Percentiles rank a stretch among this genome's conserved stretches.
phyloP scores from a whole-genome alignment of 331 rosid genomes.

The Prunus yedoensis region DNA sequence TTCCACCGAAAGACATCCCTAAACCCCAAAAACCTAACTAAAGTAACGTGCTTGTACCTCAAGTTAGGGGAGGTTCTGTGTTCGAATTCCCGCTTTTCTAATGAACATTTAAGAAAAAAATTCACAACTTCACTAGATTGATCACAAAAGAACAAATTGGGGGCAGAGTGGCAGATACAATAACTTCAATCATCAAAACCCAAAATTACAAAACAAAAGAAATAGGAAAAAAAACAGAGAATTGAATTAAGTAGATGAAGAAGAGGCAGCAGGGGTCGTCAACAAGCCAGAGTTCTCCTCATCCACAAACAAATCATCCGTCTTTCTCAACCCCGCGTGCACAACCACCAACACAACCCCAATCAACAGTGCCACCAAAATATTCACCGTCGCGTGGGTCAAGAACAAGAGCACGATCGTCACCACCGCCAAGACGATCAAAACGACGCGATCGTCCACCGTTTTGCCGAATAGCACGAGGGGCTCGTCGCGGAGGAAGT shows the following conservation, averaged over 20 bases:
- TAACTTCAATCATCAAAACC: not conserved
- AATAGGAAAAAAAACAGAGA: not conserved
- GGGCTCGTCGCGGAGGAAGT: conserved; percentile 83
- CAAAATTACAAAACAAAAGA: not conserved
- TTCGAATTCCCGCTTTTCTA: too few species aligned
- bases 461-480: conserved; percentile 38
- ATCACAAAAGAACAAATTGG: not conserved
- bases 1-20: too few species aligned
- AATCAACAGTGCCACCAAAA: conserved; percentile 45
- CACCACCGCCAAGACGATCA: conserved; percentile 42
- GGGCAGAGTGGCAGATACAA: not conserved
- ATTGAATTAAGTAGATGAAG: not conserved
- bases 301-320: conserved; percentile 50
- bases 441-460: conserved; percentile 65
- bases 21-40: too few species aligned
- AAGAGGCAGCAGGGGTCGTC: conserved; percentile 26
- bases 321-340: conserved; percentile 58
- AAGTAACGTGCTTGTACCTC: too few species aligned
- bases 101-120: not conserved
- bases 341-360: conserved; percentile 34
- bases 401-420: conserved; percentile 56
- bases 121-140: not conserved
- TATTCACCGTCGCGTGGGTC: conserved; percentile 57
- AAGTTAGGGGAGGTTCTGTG: too few species aligned
- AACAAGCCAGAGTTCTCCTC: conserved; percentile 45